phyloP scores from a whole-genome alignment of 305 asterid species.

The Salvia sclarea region DNA sequence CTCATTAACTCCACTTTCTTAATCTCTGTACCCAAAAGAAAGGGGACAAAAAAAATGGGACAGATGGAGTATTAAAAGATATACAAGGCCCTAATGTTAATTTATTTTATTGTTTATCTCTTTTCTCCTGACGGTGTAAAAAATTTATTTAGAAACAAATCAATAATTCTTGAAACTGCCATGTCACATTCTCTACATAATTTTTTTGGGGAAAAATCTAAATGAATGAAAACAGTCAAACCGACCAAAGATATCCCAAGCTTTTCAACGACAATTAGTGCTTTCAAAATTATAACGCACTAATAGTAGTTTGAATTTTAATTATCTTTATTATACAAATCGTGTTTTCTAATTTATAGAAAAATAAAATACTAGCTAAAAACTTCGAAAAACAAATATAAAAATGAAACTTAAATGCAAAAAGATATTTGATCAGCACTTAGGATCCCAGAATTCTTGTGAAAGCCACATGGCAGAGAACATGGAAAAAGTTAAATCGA shows the following conservation, averaged over 20 bases:
- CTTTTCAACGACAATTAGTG: conserved; percentile 18
- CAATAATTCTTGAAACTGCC: conserved; percentile 11
- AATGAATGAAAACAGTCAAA: conserved; percentile 20
- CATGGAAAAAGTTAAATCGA: conserved; percentile 21
- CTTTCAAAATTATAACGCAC: background rate
- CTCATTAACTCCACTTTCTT: no score
- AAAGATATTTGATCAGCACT: conserved; percentile 9
- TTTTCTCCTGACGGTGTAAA: background rate
- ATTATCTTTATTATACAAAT: background rate
- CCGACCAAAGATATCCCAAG: conserved; percentile 33
- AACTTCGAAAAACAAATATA: background rate
- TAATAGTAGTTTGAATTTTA: conserved; percentile 4
- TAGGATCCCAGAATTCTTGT: conserved; percentile 33
- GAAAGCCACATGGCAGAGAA: conserved; percentile 41
- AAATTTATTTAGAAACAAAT: background rate
- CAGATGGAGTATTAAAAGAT: no score
- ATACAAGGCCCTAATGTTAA: background rate
- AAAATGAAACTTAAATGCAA: background rate
- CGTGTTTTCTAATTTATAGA: background rate
- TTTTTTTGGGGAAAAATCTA: background rate
- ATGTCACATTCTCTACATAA: background rate
- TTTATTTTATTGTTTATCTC: background rate
- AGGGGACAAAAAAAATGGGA: no score
- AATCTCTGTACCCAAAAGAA: no score
- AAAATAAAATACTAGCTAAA: background rate